phyloP scores from a whole-genome alignment of 73 alveolate species.

The Paramecium tetraurelia region DNA sequence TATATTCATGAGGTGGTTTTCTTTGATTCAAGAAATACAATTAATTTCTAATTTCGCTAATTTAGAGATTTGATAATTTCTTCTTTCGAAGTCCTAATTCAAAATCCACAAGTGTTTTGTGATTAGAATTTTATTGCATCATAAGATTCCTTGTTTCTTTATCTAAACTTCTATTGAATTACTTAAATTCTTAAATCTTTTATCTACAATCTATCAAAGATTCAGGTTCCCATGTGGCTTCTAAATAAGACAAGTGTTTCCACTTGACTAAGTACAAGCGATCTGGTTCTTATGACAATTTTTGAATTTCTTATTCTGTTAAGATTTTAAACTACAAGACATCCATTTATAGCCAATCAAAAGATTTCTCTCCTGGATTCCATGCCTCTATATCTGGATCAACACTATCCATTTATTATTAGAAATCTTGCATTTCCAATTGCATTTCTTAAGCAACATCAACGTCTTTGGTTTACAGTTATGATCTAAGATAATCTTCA shows the following conservation, averaged over 20 bases:
- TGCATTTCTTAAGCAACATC: constrained; percentile 29
- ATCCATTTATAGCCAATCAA: not conserved
- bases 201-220: constrained; percentile 62
- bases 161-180: constrained; percentile 71
- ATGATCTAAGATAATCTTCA: not conserved
- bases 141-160: constrained; percentile 62
- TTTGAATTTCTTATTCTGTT: constrained; percentile 57
- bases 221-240: constrained; percentile 85
- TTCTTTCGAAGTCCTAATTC: constrained; percentile 8
- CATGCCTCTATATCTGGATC: not conserved
- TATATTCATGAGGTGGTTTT: constrained; percentile 48
- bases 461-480: not conserved
- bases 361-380: constrained; percentile 31
- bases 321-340: not conserved
- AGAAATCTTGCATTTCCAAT: constrained; percentile 9
- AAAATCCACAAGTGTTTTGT: constrained; percentile 21
- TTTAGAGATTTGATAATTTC: not conserved
- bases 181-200: constrained; percentile 65
- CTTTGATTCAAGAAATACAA: not conserved
- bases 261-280: constrained; percentile 78
- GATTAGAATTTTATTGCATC: constrained; percentile 62
- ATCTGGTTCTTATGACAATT: constrained; percentile 46
- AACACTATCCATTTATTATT: not conserved
- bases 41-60: not conserved
- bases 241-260: constrained; percentile 75